Base-by-base conservation (phyloP, 768 basidiomycete genomes). In the Daedaleopsis nitida region DNA sequence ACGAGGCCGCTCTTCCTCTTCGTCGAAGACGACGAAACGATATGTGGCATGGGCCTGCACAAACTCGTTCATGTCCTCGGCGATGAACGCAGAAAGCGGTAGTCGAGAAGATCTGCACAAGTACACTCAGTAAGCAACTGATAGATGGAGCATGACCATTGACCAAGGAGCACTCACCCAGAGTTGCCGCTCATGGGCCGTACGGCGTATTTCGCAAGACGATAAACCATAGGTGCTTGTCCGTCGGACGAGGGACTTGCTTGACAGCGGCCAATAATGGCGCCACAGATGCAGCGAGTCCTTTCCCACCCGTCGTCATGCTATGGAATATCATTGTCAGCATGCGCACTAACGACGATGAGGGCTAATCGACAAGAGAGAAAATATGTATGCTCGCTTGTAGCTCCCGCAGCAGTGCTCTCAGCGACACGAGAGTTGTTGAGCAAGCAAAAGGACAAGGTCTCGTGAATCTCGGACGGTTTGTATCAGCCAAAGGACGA, bases 21-120 rank as follows among this genome's bases (percentile, higher is more conserved):
- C 94, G 60, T 97, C 96, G 16, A 85, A 78, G 35, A 98, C 75
- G 37, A 95, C 82, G 69, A 98, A 98, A 11, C 95, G 90, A 74
- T 98, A 94, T 0, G 91, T 89, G 1, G 95, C 94, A 70, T 98
- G 96, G 1, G 96, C 94, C 56, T 91, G 88, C 5, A 93, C 89
- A 55, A 91, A 88, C 70, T 96, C 96, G 32, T 83, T 82, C 91
- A 98, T 91, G 68, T 97, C 94, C 62, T 93, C 86, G 13, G 94
- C 84, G 34, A 98, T 83, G 74, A 92, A 96, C n/a, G 92, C 91
- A 1, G 92, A 91, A 27, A 96, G 77, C 0, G 92, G 92, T 27
- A 82, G 74, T 55, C 74, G 73, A 3, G 74, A 68, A 0, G 73
- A 70, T 52, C 81, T 81, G 58, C 27, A 77, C 11, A 24, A 17